Base-by-base conservation (phyloP, 148 eudicot species). In the Heliosperma pusillum region DNA sequence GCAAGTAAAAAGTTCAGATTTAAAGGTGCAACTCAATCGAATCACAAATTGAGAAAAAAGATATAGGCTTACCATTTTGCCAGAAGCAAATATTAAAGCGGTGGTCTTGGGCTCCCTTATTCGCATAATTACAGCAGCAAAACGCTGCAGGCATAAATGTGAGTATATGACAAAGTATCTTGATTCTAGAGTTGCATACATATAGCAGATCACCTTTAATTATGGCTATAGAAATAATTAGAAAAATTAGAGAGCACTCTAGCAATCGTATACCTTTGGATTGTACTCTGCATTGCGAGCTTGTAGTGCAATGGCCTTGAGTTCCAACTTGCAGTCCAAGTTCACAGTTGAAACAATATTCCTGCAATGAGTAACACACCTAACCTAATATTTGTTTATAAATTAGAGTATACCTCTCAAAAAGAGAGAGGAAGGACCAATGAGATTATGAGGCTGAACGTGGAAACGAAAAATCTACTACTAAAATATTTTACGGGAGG, bases 111-210 rank as follows among this genome's bases (percentile, higher is more conserved):
- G 97, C 25, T 92, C 97, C 71, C 97, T 90, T 26, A 92, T 90
- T 82, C 97, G 82, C 97, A 92, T 92, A 58, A 92, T 92, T 16
- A 92, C 97, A n/a, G 97, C 97, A 85, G 97, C 95, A 81, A 92
- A 92, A 88, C 97, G 97, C 97, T 92, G 82, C n/a, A 77, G 25
- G 50, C 21, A 55, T 44, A 59, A 75, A 7, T 25, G 47, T 13
- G 19, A 29, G 42, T 4, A 62, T 42, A 26, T n/a, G 67, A 8
- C 15, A 24, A 68, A 60, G 53, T 76, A 50, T 16, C 33, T 10
- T 40, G 55, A 17, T 50, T 11, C 53, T 50, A 36, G 5, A 50
- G 55, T 16, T 60, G 16, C 60, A 61, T 5, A 56, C 27, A 27
- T 15, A 73, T 5, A 50, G 24, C 40, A 27, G 19, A 73, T 19